Evolutionary conservation across 495 filamentous ascomycete genomes (phyloP).

Genomic region (Elasticomyces elasticus): DNA sequence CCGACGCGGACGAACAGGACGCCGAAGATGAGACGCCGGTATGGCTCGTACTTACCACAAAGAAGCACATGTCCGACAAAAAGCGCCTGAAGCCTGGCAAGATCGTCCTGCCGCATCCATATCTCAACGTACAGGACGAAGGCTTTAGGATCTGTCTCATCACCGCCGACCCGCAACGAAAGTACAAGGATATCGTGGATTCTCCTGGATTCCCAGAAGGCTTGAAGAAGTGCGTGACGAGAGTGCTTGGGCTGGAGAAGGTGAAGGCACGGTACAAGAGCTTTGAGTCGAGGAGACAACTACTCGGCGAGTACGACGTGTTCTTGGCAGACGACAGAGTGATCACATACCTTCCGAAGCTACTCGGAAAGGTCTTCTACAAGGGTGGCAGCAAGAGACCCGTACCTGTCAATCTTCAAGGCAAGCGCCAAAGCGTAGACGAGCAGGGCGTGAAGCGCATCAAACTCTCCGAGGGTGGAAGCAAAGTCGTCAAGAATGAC

Average conservation of each 20-base stretch:
- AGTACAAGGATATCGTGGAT: slow-evolving; percentile 77
- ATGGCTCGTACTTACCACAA: slow-evolving; percentile 81
- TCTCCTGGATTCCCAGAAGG: slow-evolving; percentile 63
- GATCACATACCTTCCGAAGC: slow-evolving; percentile 59
- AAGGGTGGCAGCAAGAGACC: slow-evolving; percentile 68
- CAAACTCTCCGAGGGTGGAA: slow-evolving; percentile 47
- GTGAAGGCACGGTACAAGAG: slow-evolving; percentile 74
- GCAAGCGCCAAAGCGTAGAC: slow-evolving; percentile 23
- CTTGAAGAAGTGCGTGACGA: slow-evolving; percentile 60
- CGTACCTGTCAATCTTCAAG: slow-evolving; percentile 61
- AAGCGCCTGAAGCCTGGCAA: slow-evolving; percentile 70
- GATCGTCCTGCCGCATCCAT: slow-evolving; percentile 31
- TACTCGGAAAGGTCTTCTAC: slow-evolving; percentile 84
- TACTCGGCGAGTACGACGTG: slow-evolving; percentile 74
- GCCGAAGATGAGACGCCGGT: slow-evolving; percentile 53
- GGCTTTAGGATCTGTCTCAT: slow-evolving; percentile 66
- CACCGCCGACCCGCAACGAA: slow-evolving; percentile 74
- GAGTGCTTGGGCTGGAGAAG: slow-evolving; percentile 74
- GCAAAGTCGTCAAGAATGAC: slow-evolving; percentile 48
- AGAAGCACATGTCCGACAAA: slow-evolving; percentile 71
- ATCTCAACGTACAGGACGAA: slow-evolving; percentile 39
- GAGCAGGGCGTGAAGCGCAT: slow-evolving; percentile 20
- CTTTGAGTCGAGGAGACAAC: slow-evolving; percentile 75
- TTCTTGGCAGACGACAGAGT: slow-evolving; percentile 84
- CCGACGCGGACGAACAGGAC: slow-evolving; percentile 44